A percentile compares a stretch with the other conserved stretches of the same genome.
phyloP scores from a whole-genome alignment of 148 eudicot species.

The Chenopodium suecicum region DNA sequence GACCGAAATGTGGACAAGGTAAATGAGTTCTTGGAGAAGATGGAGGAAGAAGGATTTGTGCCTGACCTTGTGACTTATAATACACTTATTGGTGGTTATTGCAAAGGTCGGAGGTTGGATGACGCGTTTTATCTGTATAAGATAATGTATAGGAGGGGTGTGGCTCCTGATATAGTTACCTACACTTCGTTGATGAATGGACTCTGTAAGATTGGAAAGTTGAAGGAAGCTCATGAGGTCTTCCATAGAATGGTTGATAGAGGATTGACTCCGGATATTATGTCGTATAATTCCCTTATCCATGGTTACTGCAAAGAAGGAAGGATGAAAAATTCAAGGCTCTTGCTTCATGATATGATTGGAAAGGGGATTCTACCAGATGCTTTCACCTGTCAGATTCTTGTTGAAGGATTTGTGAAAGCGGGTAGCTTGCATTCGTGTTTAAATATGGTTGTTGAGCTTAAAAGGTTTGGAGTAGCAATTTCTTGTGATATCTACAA shows the following conservation, averaged over 20 bases:
- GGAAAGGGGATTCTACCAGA: conserved; percentile 53
- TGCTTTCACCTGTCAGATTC: conserved; percentile 58
- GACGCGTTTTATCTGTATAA: conserved; percentile 77
- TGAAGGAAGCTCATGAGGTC: conserved; percentile 64
- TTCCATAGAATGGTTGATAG: conserved; percentile 62
- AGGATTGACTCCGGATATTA: conserved; percentile 65
- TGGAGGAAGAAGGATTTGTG: conserved; percentile 94
- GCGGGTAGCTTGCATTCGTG: conserved; percentile 61
- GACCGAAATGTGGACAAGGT: conserved; percentile 56
- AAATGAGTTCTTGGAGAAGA: conserved; percentile 73
- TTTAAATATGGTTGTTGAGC: conserved; percentile 62
- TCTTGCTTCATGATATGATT: conserved; percentile 68
- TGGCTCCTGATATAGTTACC: conserved; percentile 71
- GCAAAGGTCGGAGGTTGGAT: conserved; percentile 62
- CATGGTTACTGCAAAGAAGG: conserved; percentile 76
- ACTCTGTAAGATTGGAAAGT: conserved; percentile 68
- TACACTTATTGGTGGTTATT: conserved; percentile 69
- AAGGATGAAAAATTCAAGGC: conserved; percentile 68
- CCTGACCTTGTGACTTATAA: conserved; percentile 90
- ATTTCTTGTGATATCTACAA: conserved; percentile 43
- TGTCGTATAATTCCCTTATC: conserved; percentile 76
- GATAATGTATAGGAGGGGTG: conserved; percentile 77
- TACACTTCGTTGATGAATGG: conserved; percentile 80
- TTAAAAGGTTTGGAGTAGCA: conserved; percentile 48
- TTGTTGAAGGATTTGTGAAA: conserved; percentile 66